A percentile compares a stretch with the other conserved stretches of the same genome.
Conservation (phyloP, 2,329 filamentous ascomycete species). For the Alternaria tenuissima region DNA sequence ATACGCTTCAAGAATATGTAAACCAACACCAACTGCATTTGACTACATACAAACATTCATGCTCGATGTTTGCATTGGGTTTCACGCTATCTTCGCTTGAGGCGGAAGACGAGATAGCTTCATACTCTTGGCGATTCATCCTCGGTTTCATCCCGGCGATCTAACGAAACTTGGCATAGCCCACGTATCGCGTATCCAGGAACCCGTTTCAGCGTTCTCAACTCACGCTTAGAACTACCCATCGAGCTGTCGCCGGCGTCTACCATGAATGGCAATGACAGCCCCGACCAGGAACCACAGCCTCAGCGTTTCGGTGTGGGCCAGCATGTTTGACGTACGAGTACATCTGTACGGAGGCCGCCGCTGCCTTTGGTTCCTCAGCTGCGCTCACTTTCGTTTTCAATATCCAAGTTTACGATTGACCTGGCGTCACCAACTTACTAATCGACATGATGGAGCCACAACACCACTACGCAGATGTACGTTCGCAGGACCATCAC, state of each 20-base stretch:
- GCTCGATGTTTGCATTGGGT: slow-evolving; percentile 31
- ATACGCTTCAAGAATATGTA: not conserved
- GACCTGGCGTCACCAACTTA: slow-evolving; percentile 33
- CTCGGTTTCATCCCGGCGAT: slow-evolving; percentile 35
- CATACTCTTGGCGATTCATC: slow-evolving; percentile 45
- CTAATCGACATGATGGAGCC: slow-evolving; percentile 35
- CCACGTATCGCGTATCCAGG: slow-evolving; percentile 21
- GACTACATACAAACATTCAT: not conserved
- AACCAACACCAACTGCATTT: not conserved
- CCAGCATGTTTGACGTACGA: slow-evolving; percentile 11
- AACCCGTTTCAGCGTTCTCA: slow-evolving; percentile 24
- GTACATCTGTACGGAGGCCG: slow-evolving; percentile 26
- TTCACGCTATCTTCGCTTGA: slow-evolving; percentile 35
- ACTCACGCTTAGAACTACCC: slow-evolving; percentile 22
- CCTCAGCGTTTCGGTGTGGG: slow-evolving; percentile 25
- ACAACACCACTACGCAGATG: slow-evolving; percentile 42
- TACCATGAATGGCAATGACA: slow-evolving; percentile 15
- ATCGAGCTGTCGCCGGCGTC: slow-evolving; percentile 9
- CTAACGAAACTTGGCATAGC: slow-evolving; percentile 34
- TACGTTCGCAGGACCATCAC: slow-evolving; percentile 33
- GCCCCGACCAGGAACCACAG: slow-evolving; percentile 32
- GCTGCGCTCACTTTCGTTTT: slow-evolving; percentile 39
- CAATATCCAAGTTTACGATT: slow-evolving; percentile 2
- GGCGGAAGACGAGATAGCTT: slow-evolving; percentile 30
- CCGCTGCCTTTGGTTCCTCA: slow-evolving; percentile 31